Evolutionary conservation across 2,329 filamentous ascomycete genomes (phyloP), one percentile per base, ranked within the genome.

Genomic region (Torrubiella hemipterigena): DNA sequence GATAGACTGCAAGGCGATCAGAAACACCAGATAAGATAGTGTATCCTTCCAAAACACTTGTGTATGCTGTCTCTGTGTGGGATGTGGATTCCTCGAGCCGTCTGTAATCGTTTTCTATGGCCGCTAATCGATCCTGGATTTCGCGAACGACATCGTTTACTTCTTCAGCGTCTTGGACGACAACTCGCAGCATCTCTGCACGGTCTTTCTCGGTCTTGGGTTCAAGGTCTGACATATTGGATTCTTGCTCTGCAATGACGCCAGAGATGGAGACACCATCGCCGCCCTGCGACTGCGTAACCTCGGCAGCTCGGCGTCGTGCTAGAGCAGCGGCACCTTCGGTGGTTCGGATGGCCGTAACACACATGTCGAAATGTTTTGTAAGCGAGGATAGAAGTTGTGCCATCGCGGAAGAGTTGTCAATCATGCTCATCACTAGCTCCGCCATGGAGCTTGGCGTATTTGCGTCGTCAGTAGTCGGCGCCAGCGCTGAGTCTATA

Each of bases 281-380:
- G 27, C 42, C 44, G 33, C 43, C 49, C 35, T 55, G 67, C 38
- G 48, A 70, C 45, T 51, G 66, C 47, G 52, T 70, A 18, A 69
- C 69, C 42, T 82, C 78, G 26, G 77, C 78, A 0, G 75, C 79
- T 40, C 74, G 79, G 30, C 72, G 69, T 9, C 77, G 72, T 6
- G 78, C 80, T 27, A 77, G 63, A 5, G 75, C 79, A 10, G 76
- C 75, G 5, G 78, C 81, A 18, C 81, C 81, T 58, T 94, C 86
- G 4, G 87, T 95, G 30, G 89, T 85, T 37, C 86, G 82, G 26
- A 95, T 79, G 1, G 89, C 89, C 1, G 80, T 89, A 11, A 93
- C 83, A 52, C 89, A 95, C 41, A 93, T 73, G 52, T 96, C 89
- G 50, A 94, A 95, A 56, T 96, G 89, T 17, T 71, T 73, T 7